phyloP scores from a whole-genome alignment of 2,329 filamentous ascomycete species.

The Neofusicoccum kwambonambiense region DNA sequence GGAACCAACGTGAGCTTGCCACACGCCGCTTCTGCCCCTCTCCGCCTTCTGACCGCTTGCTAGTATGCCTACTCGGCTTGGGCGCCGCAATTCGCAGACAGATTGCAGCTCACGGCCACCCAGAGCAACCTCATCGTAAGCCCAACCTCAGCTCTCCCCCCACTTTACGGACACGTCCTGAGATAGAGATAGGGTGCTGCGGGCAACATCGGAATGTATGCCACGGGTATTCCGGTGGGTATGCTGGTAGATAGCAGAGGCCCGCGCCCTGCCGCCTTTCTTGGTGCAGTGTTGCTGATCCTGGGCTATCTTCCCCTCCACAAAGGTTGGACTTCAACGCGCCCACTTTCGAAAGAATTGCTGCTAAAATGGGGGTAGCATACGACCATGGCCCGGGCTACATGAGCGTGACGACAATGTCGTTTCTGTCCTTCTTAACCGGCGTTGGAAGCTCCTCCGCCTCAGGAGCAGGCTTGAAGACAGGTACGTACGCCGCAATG shows the following conservation, averaged over 20 bases:
- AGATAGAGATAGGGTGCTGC: constrained; percentile 52
- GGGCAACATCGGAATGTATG: constrained; percentile 93
- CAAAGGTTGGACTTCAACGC: constrained; percentile 39
- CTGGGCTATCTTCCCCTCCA: constrained; percentile 85
- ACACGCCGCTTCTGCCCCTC: not conserved
- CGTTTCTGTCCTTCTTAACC: constrained; percentile 80
- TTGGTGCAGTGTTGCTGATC: constrained; percentile 70
- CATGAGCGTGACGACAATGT: constrained; percentile 60
- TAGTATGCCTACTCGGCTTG: constrained; percentile 98
- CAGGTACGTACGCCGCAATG: constrained; percentile 42
- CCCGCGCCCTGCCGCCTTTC: constrained; percentile 73
- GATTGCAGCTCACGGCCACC: constrained; percentile 83
- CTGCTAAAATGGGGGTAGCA: constrained; percentile 50
- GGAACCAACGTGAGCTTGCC: constrained; percentile 74
- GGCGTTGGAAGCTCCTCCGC: constrained; percentile 87
- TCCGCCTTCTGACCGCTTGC: not conserved
- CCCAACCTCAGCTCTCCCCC: constrained; percentile 15
- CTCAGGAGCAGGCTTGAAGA: constrained; percentile 86
- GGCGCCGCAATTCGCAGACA: constrained; percentile 91
- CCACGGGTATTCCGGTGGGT: constrained; percentile 82
- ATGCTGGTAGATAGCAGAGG: constrained; percentile 82
- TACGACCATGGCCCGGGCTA: constrained; percentile 67
- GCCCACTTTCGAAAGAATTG: not conserved
- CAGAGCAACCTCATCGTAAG: constrained; percentile 85
- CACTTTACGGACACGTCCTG: constrained; percentile 23